phyloP scores from a whole-genome alignment of 176 grass and related monocot genomes.

The Aegilops tauschii region DNA sequence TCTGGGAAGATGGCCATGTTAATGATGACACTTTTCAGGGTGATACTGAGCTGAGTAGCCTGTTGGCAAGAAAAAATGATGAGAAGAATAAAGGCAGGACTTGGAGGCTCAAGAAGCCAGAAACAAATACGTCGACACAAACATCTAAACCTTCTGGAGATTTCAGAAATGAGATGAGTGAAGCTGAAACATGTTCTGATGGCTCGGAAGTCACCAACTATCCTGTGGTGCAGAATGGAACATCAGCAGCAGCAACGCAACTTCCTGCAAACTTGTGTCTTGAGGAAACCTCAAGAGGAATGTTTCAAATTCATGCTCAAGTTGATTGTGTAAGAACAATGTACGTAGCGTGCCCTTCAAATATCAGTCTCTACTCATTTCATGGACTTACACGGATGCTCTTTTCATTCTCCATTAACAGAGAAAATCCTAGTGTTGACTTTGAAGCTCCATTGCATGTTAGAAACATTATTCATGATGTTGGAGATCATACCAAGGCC shows the following conservation, averaged over 20 bases:
- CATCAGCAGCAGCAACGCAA: conserved; percentile 26
- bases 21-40: conserved; percentile 18
- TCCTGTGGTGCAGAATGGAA: conserved; percentile 28
- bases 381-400: conserved; percentile 15
- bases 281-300: conserved; percentile 24
- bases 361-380: neutral
- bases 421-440: conserved; percentile 10
- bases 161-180: conserved; percentile 23
- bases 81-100: conserved; percentile 22
- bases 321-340: conserved; percentile 26
- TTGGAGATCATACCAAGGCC: conserved; percentile 23
- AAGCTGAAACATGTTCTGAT: conserved; percentile 33
- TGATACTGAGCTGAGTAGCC: conserved; percentile 28
- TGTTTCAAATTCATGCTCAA: conserved; percentile 27
- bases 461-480: conserved; percentile 23
- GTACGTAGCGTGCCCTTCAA: conserved; percentile 29
- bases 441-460: conserved; percentile 4
- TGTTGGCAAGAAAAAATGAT: conserved; percentile 17
- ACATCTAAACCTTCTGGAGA: conserved; percentile 20
- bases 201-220: conserved; percentile 34
- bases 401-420: conserved; percentile 23
- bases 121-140: conserved; percentile 28
- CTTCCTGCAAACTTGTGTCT: conserved; percentile 29
- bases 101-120: conserved; percentile 22
- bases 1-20: conserved; percentile 34